phyloP scores from a whole-genome alignment of 2,329 filamentous ascomycete genomes.

The Camillea tinctor region DNA sequence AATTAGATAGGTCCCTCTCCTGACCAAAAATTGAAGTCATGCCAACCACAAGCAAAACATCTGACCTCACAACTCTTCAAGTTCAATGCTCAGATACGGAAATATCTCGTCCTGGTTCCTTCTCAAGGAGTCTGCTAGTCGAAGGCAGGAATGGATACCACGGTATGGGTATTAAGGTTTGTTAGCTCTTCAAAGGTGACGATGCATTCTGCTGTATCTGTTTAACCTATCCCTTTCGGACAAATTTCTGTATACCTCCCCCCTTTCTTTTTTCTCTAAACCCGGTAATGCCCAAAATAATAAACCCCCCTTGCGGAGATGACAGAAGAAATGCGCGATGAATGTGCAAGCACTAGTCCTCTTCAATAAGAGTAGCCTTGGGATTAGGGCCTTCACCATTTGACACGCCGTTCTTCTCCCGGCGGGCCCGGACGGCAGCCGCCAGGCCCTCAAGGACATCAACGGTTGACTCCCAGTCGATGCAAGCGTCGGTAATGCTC shows the following conservation, averaged over 20 bases:
- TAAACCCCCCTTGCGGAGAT: neutral
- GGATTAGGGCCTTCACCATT: conserved; percentile 30
- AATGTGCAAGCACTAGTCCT: conserved; percentile 40
- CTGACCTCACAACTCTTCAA: neutral
- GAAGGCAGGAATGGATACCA: neutral
- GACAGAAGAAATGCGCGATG: neutral
- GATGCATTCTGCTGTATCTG: neutral
- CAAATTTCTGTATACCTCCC: neutral
- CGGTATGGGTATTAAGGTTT: neutral
- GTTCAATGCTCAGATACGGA: neutral
- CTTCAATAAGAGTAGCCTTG: conserved; percentile 50
- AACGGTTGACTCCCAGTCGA: conserved; percentile 86
- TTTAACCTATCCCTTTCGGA: neutral
- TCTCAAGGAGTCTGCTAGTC: neutral
- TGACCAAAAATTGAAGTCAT: too few relatives aligned
- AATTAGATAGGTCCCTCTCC: neutral
- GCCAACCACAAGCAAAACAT: neutral
- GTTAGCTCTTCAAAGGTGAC: neutral
- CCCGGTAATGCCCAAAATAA: neutral
- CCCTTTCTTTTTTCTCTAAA: neutral
- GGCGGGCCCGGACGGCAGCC: conserved; percentile 73
- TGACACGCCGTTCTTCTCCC: conserved; percentile 49
- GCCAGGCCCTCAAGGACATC: conserved; percentile 81
- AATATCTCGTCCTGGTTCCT: neutral
- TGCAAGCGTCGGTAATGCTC: conserved; percentile 94